phyloP scores from a whole-genome alignment of 371 early-diverging fungal genomes.

The Funneliformis caledonium region DNA sequence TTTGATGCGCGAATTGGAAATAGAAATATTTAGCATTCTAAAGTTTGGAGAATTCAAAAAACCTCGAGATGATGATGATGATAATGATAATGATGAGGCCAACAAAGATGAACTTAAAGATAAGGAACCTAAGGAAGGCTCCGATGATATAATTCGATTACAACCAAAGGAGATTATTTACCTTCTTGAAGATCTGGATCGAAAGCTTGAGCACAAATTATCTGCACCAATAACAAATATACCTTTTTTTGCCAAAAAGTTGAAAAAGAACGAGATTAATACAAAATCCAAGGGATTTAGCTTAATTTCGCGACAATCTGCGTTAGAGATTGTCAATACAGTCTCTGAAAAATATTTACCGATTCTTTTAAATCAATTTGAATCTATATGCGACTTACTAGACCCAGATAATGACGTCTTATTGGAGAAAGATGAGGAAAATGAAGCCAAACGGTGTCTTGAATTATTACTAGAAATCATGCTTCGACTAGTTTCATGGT shows the following conservation, averaged over 20 bases:
- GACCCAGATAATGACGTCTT: constrained; percentile 41
- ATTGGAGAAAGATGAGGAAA: constrained; percentile 38
- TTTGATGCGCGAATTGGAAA: constrained; percentile 58
- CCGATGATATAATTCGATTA: not conserved
- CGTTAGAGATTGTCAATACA: constrained; percentile 50
- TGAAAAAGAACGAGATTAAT: constrained; percentile 36
- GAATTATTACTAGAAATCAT: constrained; percentile 54
- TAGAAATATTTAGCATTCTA: constrained; percentile 41
- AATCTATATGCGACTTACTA: not conserved
- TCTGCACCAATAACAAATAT: constrained; percentile 44
- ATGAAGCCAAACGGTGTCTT: constrained; percentile 48
- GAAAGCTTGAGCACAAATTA: constrained; percentile 60
- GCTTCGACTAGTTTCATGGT: constrained; percentile 58
- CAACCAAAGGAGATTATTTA: constrained; percentile 49
- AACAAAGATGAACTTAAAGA: not conserved
- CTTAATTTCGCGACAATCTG: constrained; percentile 49
- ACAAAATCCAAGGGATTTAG: constrained; percentile 41
- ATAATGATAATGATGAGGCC: not conserved
- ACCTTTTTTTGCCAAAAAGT: constrained; percentile 54
- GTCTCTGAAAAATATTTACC: constrained; percentile 40
- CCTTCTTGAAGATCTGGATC: constrained; percentile 57
- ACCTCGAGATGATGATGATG: not conserved
- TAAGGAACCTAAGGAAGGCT: not conserved
- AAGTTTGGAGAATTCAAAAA: constrained; percentile 28
- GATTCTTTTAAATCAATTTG: constrained; percentile 37